Percentiles rank a stretch among this genome's conserved stretches.
phyloP scores from a whole-genome alignment of 257 asterid genomes.

The Schizonepeta tenuifolia region DNA sequence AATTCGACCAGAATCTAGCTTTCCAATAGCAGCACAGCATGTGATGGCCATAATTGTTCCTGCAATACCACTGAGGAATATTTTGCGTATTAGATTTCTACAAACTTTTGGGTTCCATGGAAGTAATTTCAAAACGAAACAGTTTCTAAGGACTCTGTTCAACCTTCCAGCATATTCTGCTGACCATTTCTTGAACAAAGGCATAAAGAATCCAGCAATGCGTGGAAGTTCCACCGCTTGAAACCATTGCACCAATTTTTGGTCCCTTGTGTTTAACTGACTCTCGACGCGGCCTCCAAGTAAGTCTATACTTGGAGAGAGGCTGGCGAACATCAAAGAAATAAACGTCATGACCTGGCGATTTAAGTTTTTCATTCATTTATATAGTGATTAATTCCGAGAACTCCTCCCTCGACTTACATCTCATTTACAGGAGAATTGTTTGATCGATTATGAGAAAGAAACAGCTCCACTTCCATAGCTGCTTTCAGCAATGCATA shows the following conservation, averaged over 20 bases:
- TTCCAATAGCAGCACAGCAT: slow-evolving; percentile 64
- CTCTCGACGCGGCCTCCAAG: slow-evolving; percentile 59
- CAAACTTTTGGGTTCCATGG: background rate
- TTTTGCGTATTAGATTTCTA: slow-evolving; percentile 40
- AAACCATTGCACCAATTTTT: slow-evolving; percentile 69
- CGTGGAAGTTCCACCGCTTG: slow-evolving; percentile 67
- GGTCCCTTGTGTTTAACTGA: slow-evolving; percentile 55
- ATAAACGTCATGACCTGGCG: slow-evolving; percentile 30
- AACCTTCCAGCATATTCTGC: slow-evolving; percentile 84
- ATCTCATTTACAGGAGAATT: slow-evolving; percentile 61
- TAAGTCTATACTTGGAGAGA: slow-evolving; percentile 52
- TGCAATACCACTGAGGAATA: slow-evolving; percentile 81
- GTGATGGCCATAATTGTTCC: slow-evolving; percentile 72
- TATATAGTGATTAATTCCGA: background rate
- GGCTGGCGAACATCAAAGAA: slow-evolving; percentile 49
- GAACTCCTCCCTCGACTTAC: slow-evolving; percentile 51
- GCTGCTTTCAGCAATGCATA: slow-evolving; percentile 75
- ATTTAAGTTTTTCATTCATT: slow-evolving; percentile 4
- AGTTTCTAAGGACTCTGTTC: slow-evolving; percentile 18
- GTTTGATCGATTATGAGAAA: slow-evolving; percentile 73
- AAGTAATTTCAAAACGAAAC: background rate
- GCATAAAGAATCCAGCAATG: slow-evolving; percentile 59
- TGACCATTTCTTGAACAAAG: slow-evolving; percentile 85
- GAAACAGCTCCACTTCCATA: slow-evolving; percentile 66
- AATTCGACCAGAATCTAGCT: slow-evolving; percentile 52